Evolutionary conservation across 805 yeast genomes (phyloP), one percentile per base, ranked within the genome.

Genomic region (Candida loeiensis): DNA sequence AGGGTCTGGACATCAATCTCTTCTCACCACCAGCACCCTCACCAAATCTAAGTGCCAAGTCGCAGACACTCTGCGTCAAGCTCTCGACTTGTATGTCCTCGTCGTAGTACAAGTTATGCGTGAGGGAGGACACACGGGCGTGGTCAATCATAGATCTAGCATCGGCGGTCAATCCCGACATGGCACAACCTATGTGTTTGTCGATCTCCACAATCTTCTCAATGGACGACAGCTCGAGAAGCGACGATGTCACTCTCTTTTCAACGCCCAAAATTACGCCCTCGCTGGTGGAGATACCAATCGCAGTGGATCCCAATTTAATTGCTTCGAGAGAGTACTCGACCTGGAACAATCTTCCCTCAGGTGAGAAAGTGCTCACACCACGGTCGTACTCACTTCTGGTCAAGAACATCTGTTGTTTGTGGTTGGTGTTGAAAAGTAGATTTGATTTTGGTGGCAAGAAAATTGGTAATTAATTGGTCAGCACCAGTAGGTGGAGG

Each of bases 351-450:
- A 93, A 71, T 60, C 99, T 85, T 18, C 99, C 99, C 63, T 95
- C 99, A 18, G 99, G 99, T 1, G 98, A 90, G 64, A 95, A 93
- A 6, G 99, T 95, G 57, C 95, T 85, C 36, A 93, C 99, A 48
- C 99, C 99, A 64, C 99, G 85, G 62, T 93, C 99, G 64, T 93
- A 93, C 73, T 93, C 99, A 69, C 95, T 85, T 82, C 99, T 85
- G n/a, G 99, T 93, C 51, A 93, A 77, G 68, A 93, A 93, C 99
- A 93, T 93, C 39, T 29, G 30, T 24, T 19, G 27, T n/a, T n/a
- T 21, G 24, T 36, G 33, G 16, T n/a, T 29, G 34, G 15, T 13
- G 31, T 11, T 32, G 21, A 32, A 20, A 21, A 26, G 37, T 34
- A 31, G 31, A 19, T 30, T 37, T 37, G 26, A 17, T 30, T 37